phyloP scores from a whole-genome alignment of 2,329 filamentous ascomycete genomes.

The Penicillium janthinellum region DNA sequence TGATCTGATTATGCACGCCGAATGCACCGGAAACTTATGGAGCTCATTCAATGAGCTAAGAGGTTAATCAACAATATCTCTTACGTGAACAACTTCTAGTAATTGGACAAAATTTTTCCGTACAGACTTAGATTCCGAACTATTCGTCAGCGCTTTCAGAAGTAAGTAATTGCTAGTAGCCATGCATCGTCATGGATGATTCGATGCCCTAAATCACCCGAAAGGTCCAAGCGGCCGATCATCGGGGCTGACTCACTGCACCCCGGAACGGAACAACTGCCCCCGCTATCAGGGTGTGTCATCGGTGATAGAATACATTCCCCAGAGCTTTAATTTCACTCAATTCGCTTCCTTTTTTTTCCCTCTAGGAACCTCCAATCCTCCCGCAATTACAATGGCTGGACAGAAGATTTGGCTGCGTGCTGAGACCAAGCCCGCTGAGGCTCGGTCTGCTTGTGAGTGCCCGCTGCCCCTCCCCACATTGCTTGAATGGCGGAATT shows the following conservation, averaged over 20 bases:
- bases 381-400: conserved; percentile 29
- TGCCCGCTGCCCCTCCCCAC: conserved; percentile 8
- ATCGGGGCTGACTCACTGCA: conserved; percentile 28
- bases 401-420: conserved; percentile 56
- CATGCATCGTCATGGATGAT: neutral
- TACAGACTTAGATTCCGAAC: neutral
- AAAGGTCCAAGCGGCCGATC: conserved; percentile 15
- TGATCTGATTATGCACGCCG: neutral
- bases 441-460: conserved; percentile 56
- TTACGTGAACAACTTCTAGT: neutral
- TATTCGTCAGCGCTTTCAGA: neutral
- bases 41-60: neutral
- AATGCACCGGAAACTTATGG: neutral
- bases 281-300: conserved; percentile 37
- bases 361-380: conserved; percentile 11
- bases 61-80: conserved; percentile 1
- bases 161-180: neutral
- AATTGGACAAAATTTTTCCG: neutral
- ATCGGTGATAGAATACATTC: conserved; percentile 21
- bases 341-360: neutral
- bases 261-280: conserved; percentile 37
- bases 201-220: conserved; percentile 4
- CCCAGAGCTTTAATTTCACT: conserved; percentile 10
- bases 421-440: conserved; percentile 61
- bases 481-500: conserved; percentile 7